Conservation (phyloP, 2,329 filamentous ascomycete genomes). For the Botrytis porri region DNA sequence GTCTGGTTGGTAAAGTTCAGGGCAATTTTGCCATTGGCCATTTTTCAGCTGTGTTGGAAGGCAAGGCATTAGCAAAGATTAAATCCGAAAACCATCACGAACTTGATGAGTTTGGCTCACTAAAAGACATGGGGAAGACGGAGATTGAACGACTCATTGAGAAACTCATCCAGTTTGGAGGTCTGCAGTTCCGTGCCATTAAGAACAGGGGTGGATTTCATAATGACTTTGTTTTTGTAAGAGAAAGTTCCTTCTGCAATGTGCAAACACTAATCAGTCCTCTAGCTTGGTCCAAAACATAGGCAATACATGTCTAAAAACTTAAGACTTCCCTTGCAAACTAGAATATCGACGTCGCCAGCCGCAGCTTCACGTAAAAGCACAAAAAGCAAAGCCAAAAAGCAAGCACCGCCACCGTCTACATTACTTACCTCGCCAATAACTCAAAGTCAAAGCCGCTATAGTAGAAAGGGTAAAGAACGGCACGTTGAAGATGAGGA, state of each 20-base stretch:
- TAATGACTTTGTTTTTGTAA: slow-evolving; percentile 68
- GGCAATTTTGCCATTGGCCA: slow-evolving; percentile 70
- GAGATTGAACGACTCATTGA: slow-evolving; percentile 74
- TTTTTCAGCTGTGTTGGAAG: slow-evolving; percentile 80
- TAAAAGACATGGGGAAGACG: slow-evolving; percentile 65
- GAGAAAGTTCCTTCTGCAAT: slow-evolving; percentile 28
- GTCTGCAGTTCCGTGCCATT: slow-evolving; percentile 67
- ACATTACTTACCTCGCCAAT: slow-evolving; percentile 56
- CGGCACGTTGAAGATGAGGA: slow-evolving; percentile 21
- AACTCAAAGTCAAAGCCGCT: background rate
- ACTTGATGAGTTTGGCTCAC: slow-evolving; percentile 61
- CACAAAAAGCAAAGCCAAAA: slow-evolving; percentile 24
- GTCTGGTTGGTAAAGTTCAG: slow-evolving; percentile 58
- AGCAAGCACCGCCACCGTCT: slow-evolving; percentile 45
- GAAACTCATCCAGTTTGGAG: slow-evolving; percentile 72
- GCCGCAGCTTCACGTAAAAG: slow-evolving; percentile 38
- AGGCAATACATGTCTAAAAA: slow-evolving; percentile 32
- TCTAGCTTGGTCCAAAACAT: slow-evolving; percentile 35
- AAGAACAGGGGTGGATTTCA: slow-evolving; percentile 64
- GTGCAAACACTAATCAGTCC: slow-evolving; percentile 33
- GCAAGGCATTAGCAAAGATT: slow-evolving; percentile 54
- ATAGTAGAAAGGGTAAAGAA: slow-evolving; percentile 37
- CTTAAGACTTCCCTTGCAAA: slow-evolving; percentile 34
- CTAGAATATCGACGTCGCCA: slow-evolving; percentile 32
- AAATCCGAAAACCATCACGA: slow-evolving; percentile 46